Evolutionary conservation across 129 eudicot genomes (phyloP).

Genomic region (Apium graveolens): DNA sequence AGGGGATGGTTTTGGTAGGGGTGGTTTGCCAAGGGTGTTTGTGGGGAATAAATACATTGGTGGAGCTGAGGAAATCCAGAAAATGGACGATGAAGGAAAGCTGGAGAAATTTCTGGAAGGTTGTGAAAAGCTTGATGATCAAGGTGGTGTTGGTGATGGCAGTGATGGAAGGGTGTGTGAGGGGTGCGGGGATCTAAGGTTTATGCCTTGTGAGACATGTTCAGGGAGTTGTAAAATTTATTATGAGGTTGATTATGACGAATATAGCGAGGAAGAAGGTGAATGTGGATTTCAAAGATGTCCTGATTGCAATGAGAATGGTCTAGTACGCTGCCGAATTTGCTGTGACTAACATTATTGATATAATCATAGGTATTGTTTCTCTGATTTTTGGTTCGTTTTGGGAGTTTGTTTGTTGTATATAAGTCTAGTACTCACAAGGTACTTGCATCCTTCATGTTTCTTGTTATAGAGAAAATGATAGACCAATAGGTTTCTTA

Average conservation of each 20-base stretch:
- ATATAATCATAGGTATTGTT: neutral
- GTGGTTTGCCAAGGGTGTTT: slow-evolving; percentile 74
- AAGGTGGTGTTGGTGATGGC: slow-evolving; percentile 22
- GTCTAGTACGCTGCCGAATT: slow-evolving; percentile 69
- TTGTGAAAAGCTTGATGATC: slow-evolving; percentile 40
- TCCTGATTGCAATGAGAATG: slow-evolving; percentile 93
- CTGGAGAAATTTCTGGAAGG: slow-evolving; percentile 59
- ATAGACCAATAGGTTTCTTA: neutral
- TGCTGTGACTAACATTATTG: slow-evolving; percentile 50
- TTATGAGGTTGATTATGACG: slow-evolving; percentile 46
- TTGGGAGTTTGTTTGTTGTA: slow-evolving; percentile 27
- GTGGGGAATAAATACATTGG: slow-evolving; percentile 59
- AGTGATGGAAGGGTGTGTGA: slow-evolving; percentile 37
- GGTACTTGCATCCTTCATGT: neutral
- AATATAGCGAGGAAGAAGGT: slow-evolving; percentile 39
- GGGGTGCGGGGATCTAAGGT: slow-evolving; percentile 80
- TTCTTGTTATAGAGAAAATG: neutral
- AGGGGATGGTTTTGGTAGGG: slow-evolving; percentile 36
- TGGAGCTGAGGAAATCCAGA: slow-evolving; percentile 67
- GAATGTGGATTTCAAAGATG: slow-evolving; percentile 84
- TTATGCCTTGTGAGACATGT: slow-evolving; percentile 81
- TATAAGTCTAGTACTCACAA: slow-evolving; percentile 5
- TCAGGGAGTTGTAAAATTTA: slow-evolving; percentile 90
- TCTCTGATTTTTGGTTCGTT: slow-evolving; percentile 19
- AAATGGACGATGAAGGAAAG: slow-evolving; percentile 61